Conservation (phyloP, 768 basidiomycete genomes). For the Suillus plorans region DNA sequence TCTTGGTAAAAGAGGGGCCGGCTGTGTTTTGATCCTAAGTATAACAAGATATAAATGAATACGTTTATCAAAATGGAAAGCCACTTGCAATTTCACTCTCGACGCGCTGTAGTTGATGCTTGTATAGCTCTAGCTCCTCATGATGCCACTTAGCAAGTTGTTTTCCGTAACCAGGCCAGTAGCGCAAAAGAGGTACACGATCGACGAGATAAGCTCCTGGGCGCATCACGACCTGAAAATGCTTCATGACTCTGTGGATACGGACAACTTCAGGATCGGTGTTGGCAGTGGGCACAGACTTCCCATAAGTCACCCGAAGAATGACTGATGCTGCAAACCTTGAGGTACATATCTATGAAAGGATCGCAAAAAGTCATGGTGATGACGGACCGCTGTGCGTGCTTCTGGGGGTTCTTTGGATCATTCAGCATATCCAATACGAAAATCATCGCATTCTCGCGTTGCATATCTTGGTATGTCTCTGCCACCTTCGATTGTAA, state of each 20-base stretch:
- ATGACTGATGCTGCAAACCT: background rate
- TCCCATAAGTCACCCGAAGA: constrained; percentile 1
- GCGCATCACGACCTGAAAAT: background rate
- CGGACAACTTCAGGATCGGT: background rate
- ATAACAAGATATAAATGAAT: background rate
- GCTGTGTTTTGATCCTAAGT: background rate
- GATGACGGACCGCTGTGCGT: constrained; percentile 14
- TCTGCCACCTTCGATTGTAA: background rate
- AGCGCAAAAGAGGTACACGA: background rate
- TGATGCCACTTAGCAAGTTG: background rate
- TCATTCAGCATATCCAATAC: constrained; percentile 21
- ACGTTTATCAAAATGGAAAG: background rate
- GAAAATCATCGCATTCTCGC: background rate
- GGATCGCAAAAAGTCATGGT: background rate
- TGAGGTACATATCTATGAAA: background rate
- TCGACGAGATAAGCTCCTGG: background rate
- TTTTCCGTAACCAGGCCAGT: background rate
- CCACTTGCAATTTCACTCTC: background rate
- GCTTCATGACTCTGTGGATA: background rate
- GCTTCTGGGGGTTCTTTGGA: constrained; percentile 12
- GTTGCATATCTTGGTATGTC: background rate
- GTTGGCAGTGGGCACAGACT: background rate
- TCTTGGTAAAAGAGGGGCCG: background rate
- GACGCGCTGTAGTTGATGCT: background rate
- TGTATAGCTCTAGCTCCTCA: background rate